Conservation (phyloP, 768 basidiomycete genomes). For the Russula ochroleuca region DNA sequence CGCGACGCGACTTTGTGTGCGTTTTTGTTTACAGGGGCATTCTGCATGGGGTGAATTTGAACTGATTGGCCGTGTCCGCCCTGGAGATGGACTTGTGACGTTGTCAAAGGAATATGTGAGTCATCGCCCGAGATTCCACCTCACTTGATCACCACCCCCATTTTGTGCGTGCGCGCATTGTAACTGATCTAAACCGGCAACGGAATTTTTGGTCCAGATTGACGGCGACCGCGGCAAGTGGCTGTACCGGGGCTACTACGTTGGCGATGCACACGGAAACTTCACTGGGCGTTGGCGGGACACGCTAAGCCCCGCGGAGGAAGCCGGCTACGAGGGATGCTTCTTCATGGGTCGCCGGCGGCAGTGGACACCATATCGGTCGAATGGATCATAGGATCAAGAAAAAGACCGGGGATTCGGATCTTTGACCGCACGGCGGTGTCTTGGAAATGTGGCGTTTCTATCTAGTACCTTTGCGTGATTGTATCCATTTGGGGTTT, state of each 20-base stretch:
- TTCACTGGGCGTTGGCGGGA: constrained; percentile 87
- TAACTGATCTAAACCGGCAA: constrained; percentile 26
- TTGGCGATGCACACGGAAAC: constrained; percentile 64
- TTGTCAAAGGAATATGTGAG: constrained; percentile 81
- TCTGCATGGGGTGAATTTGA: constrained; percentile 90
- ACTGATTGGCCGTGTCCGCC: constrained; percentile 72
- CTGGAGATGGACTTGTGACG: constrained; percentile 75
- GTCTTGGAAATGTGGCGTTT: constrained; percentile 14
- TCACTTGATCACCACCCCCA: background rate
- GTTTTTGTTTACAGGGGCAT: constrained; percentile 55
- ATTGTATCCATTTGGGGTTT: background rate
- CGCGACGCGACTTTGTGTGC: background rate
- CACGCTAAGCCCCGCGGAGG: constrained; percentile 58
- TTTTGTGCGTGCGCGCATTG: background rate
- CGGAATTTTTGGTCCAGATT: constrained; percentile 39
- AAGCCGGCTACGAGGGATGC: constrained; percentile 80
- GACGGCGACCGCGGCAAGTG: constrained; percentile 73
- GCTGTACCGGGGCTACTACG: constrained; percentile 81
- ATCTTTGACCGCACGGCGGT: constrained; percentile 5
- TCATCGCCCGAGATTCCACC: constrained; percentile 6
- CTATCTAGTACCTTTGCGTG: background rate
- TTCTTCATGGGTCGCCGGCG: constrained; percentile 69
- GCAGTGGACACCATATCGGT: constrained; percentile 31
- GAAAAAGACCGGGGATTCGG: background rate
- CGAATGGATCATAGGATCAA: constrained; percentile 1